phyloP scores from a whole-genome alignment of 148 eudicot species.

The Bassia scoparia region DNA sequence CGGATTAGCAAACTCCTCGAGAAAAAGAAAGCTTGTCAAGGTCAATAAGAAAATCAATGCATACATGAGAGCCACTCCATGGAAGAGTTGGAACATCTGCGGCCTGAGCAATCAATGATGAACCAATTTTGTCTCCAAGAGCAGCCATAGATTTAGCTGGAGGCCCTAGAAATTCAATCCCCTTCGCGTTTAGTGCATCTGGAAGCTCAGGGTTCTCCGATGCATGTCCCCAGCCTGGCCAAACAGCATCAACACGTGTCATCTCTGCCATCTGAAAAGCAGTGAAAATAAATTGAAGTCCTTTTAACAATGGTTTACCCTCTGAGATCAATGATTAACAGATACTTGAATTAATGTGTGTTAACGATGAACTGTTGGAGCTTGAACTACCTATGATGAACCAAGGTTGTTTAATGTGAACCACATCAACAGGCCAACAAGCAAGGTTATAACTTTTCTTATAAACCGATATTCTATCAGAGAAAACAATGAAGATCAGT shows the following conservation, averaged over 20 bases:
- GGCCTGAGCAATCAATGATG: slow-evolving; percentile 97
- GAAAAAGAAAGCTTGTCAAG: neutral
- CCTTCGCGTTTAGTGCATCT: slow-evolving; percentile 82
- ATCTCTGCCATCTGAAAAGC: slow-evolving; percentile 76
- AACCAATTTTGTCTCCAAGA: slow-evolving; percentile 95
- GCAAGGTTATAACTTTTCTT: no score
- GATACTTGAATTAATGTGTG: no score
- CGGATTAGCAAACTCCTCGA: neutral
- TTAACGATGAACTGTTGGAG: no score
- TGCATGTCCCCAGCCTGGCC: slow-evolving; percentile 99
- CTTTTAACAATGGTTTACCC: no score
- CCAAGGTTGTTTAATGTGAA: no score
- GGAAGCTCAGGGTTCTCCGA: slow-evolving; percentile 98
- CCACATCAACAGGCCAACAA: no score
- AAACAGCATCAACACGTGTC: slow-evolving; percentile 96
- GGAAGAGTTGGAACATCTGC: slow-evolving; percentile 98
- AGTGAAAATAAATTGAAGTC: slow-evolving; percentile 15
- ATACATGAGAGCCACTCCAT: slow-evolving; percentile 99
- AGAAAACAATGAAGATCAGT: neutral
- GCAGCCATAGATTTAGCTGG: slow-evolving; percentile 95
- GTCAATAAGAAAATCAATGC: slow-evolving; percentile 6
- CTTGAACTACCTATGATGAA: no score
- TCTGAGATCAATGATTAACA: neutral
- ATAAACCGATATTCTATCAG: no score
- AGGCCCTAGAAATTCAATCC: slow-evolving; percentile 88